Conservation (phyloP, 1,284 basidiomycete species). For the Irpex sp. region DNA sequence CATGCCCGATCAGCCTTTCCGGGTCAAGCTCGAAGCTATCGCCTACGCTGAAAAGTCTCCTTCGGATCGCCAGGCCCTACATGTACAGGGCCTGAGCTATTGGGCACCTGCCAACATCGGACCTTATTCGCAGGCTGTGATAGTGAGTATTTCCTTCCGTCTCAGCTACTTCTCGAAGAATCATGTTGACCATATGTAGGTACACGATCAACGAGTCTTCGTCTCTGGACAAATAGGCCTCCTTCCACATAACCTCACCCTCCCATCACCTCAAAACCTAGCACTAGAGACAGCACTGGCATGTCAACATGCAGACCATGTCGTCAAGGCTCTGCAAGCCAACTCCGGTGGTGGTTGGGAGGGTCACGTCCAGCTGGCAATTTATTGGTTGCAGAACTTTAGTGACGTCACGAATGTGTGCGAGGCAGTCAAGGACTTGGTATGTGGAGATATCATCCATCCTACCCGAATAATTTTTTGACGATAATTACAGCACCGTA, state of each 20-base stretch:
- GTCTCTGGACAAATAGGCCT: constrained; percentile 96
- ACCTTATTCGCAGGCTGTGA: constrained; percentile 93
- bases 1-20: constrained; percentile 47
- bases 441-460: constrained; percentile 12
- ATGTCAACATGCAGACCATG: constrained; percentile 77
- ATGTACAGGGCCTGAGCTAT: constrained; percentile 94
- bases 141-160: constrained; percentile 42
- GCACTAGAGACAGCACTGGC: constrained; percentile 68
- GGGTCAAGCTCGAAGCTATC: constrained; percentile 74
- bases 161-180: neutral
- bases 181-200: neutral
- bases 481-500: constrained; percentile 14
- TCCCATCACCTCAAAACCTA: constrained; percentile 62
- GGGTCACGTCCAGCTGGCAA: constrained; percentile 54
- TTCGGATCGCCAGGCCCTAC: constrained; percentile 67
- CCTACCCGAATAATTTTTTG: too few species aligned
- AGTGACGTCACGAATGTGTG: constrained; percentile 41
- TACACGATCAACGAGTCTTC: constrained; percentile 61
- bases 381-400: constrained; percentile 61
- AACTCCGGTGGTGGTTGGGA: constrained; percentile 59
- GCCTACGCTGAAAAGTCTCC: constrained; percentile 48
- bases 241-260: constrained; percentile 66
- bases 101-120: constrained; percentile 99
- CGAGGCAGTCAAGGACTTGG: constrained; percentile 35
- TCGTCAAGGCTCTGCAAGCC: constrained; percentile 55